Evolutionary conservation across 179 eudicot species (phyloP).

Genomic region (Monotropa hypopitys): DNA sequence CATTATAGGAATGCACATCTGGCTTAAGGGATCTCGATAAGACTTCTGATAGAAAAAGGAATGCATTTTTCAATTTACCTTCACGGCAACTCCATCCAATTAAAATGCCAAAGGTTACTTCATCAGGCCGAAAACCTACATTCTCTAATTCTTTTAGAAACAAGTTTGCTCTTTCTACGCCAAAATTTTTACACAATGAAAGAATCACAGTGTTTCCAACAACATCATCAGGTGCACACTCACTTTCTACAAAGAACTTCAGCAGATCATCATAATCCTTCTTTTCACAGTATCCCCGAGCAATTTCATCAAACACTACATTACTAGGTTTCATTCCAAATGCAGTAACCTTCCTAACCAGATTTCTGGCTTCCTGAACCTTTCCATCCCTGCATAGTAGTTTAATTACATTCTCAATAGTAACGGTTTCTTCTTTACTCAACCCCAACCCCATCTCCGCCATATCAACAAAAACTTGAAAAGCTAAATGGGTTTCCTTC

Average conservation of each 20-base stretch:
- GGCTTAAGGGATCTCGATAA: constrained; percentile 47
- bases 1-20: constrained; percentile 40
- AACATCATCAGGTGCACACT: constrained; percentile 27
- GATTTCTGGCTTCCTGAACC: constrained; percentile 50
- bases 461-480: constrained; percentile 37
- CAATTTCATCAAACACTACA: constrained; percentile 39
- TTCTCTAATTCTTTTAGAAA: constrained; percentile 44
- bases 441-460: constrained; percentile 30
- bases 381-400: constrained; percentile 43
- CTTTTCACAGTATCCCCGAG: constrained; percentile 50
- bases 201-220: constrained; percentile 47
- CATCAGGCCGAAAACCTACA: constrained; percentile 49
- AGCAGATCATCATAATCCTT: constrained; percentile 62
- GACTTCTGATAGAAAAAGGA: constrained; percentile 45
- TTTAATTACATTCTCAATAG: constrained; percentile 30
- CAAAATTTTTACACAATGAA: constrained; percentile 35
- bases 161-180: constrained; percentile 32
- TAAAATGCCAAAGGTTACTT: constrained; percentile 53
- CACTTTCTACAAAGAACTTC: constrained; percentile 40
- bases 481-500: constrained; percentile 19
- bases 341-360: constrained; percentile 28
- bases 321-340: constrained; percentile 41
- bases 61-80: constrained; percentile 44
- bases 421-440: constrained; percentile 21
- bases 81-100: constrained; percentile 51